Evolutionary conservation across 495 filamentous ascomycete genomes (phyloP).

Genomic region (Neurospora pannonica): DNA sequence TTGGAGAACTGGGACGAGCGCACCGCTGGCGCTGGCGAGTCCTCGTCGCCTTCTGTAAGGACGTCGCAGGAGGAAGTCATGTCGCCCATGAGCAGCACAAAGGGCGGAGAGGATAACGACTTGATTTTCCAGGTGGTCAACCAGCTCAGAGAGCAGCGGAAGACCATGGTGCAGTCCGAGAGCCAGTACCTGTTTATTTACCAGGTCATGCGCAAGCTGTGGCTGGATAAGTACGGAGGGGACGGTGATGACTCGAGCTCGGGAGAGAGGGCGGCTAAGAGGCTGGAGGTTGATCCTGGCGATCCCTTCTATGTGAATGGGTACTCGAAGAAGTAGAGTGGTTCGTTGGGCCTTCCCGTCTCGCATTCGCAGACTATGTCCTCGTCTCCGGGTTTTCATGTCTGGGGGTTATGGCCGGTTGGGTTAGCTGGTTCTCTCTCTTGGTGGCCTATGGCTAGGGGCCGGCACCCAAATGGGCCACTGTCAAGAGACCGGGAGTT

Average conservation of each 20-base stretch:
- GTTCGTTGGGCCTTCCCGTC: not conserved
- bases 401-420: not conserved
- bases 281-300: conserved; percentile 32
- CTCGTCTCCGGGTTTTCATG: not conserved
- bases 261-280: conserved; percentile 36
- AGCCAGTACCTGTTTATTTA: conserved; percentile 85
- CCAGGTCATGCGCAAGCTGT: conserved; percentile 68
- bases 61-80: conserved; percentile 1
- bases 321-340: not conserved
- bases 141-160: conserved; percentile 73
- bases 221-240: conserved; percentile 45
- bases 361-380: not conserved
- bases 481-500: not conserved
- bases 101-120: conserved; percentile 27
- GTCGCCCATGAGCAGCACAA: not conserved
- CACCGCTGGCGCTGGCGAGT: not conserved
- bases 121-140: conserved; percentile 65
- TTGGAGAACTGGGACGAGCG: conserved; percentile 38
- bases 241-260: conserved; percentile 15
- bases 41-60: not conserved
- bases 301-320: conserved; percentile 14
- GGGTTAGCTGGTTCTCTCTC: not conserved
- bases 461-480: not conserved
- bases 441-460: not conserved
- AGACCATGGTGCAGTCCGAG: conserved; percentile 93